Conservation (phyloP, 2,329 filamentous ascomycete genomes). For the Fusarium vanettenii region DNA sequence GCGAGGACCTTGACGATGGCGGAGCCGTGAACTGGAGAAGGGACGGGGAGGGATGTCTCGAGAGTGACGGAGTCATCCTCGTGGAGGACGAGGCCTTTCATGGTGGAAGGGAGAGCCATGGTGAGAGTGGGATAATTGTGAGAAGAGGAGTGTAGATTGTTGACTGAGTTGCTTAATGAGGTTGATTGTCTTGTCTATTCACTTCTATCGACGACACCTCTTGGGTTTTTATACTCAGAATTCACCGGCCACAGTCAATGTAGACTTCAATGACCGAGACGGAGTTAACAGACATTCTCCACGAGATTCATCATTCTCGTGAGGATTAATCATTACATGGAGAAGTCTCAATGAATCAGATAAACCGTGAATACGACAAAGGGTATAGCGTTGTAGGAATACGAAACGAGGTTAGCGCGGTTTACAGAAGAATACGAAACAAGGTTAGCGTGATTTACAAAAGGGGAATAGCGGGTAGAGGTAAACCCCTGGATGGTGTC, state of each 20-base stretch:
- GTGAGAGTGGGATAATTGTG: neutral
- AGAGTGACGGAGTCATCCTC: slow-evolving; percentile 25
- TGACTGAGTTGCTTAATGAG: neutral
- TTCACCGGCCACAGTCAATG: neutral
- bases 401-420: slow-evolving; percentile 13
- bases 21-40: slow-evolving; percentile 29
- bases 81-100: slow-evolving; percentile 33
- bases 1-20: slow-evolving; percentile 39
- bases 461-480: neutral
- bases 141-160: neutral
- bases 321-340: neutral
- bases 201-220: neutral
- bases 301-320: neutral
- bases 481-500: neutral
- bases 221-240: neutral
- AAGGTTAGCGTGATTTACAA: neutral
- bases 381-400: neutral
- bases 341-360: neutral
- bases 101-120: slow-evolving; percentile 33
- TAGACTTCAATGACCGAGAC: neutral
- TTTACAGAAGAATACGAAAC: slow-evolving; percentile 8
- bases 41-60: slow-evolving; percentile 25
- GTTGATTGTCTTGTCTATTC: neutral
- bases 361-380: neutral
- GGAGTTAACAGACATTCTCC: neutral